phyloP scores from a whole-genome alignment of 768 basidiomycete genomes.

The Naganishia onofrii region DNA sequence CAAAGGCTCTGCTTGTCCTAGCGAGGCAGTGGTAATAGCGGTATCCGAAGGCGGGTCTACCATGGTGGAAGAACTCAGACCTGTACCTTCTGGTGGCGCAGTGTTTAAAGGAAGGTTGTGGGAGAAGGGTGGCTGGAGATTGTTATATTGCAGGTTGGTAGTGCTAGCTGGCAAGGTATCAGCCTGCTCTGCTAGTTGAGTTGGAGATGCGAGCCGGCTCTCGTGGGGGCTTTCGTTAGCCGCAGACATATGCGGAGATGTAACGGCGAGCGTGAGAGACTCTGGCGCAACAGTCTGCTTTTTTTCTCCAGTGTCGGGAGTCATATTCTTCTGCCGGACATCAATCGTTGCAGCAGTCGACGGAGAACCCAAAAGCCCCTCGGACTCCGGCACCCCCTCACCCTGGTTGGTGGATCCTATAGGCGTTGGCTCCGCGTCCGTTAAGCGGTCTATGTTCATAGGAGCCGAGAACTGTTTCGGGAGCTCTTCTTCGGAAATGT shows the following conservation, averaged over 20 bases:
- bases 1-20: neutral
- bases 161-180: neutral
- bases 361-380: neutral
- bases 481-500: neutral
- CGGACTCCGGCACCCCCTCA: neutral
- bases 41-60: neutral
- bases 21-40: neutral
- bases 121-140: neutral
- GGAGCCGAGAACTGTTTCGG: neutral
- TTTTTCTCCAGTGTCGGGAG: neutral
- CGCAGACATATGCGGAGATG: neutral
- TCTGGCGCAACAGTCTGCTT: neutral
- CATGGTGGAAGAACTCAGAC: neutral
- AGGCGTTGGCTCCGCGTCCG: neutral
- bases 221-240: neutral
- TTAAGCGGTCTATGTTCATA: neutral
- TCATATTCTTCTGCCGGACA: no score
- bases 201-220: neutral
- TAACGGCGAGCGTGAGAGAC: neutral
- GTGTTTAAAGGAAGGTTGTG: neutral
- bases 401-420: neutral
- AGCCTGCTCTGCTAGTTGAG: neutral
- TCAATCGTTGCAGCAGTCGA: neutral
- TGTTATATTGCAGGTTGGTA: neutral
- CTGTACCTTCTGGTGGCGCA: neutral